Percentiles rank a stretch among this genome's conserved stretches.
phyloP scores from a whole-genome alignment of 768 basidiomycete species.

The Auriscalpium vulgare region DNA sequence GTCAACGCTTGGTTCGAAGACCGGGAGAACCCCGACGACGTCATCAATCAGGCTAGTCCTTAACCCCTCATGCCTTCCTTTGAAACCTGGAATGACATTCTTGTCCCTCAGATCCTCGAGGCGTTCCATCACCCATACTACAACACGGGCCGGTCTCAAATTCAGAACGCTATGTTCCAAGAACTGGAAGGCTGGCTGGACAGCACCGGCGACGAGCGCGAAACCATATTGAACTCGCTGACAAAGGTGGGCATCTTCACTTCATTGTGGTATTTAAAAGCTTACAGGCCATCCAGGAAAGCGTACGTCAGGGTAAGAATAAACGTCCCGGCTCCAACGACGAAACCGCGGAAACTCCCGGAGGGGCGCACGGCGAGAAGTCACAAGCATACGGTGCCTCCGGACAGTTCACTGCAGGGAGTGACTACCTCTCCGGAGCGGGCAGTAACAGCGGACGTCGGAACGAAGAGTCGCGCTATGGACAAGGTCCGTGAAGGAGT shows the following conservation, averaged over 20 bases:
- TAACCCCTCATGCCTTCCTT: neutral
- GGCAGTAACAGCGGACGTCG: neutral
- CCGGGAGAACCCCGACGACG: slow-evolving; percentile 33
- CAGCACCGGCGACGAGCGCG: slow-evolving; percentile 35
- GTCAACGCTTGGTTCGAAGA: slow-evolving; percentile 50
- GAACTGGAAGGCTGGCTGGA: slow-evolving; percentile 47
- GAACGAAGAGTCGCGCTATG: neutral
- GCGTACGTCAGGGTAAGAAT: slow-evolving; percentile 5
- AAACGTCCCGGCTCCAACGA: slow-evolving; percentile 4
- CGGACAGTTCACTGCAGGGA: neutral
- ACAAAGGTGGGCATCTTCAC: slow-evolving; percentile 36
- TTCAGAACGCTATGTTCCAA: slow-evolving; percentile 56
- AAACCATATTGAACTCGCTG: slow-evolving; percentile 38
- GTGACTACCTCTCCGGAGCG: neutral
- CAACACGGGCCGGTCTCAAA: slow-evolving; percentile 40
- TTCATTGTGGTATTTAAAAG: neutral
- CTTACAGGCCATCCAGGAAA: neutral
- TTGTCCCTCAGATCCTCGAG: slow-evolving; percentile 36
- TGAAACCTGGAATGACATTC: neutral
- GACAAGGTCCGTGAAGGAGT: neutral
- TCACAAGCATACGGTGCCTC: neutral
- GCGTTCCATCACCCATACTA: slow-evolving; percentile 70
- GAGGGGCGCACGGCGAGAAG: neutral
- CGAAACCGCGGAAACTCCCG: neutral
- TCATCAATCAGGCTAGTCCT: slow-evolving; percentile 35